Percentiles rank a stretch among this genome's conserved stretches.
These are phyloP conservation scores for Fusarium sp. DNA, from an alignment of 2,329 filamentous ascomycete genomes.

Conservation along the genomic window DNA sequence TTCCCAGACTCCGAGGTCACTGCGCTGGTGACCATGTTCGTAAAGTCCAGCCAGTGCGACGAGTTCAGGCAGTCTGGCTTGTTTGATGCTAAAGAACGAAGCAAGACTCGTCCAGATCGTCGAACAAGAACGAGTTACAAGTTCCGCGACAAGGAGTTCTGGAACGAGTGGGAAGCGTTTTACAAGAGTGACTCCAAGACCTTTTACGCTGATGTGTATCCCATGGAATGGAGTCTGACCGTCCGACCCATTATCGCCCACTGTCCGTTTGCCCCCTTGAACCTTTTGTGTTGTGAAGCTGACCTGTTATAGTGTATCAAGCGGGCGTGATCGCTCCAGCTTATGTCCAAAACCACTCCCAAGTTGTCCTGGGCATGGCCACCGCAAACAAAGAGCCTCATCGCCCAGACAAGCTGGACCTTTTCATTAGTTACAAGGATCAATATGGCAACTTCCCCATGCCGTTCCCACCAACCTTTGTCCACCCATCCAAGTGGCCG, in stretches of 20 bases:
- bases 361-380: conserved; percentile 39
- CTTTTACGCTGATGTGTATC: conserved; percentile 42
- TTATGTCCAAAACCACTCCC: conserved; percentile 34
- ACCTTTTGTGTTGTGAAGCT: background rate
- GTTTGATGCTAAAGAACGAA: conserved; percentile 41
- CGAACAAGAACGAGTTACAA: conserved; percentile 44
- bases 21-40: conserved; percentile 30
- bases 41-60: conserved; percentile 33
- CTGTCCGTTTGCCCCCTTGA: conserved; percentile 10
- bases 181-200: conserved; percentile 1
- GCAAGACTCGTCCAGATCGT: conserved; percentile 40
- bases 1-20: conserved; percentile 36
- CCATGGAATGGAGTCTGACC: conserved; percentile 47
- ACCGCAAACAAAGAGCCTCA: conserved; percentile 45
- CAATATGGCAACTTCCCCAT: conserved; percentile 26
- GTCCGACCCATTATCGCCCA: conserved; percentile 46
- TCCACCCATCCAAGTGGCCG: conserved; percentile 40
- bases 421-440: conserved; percentile 50
- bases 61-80: conserved; percentile 35
- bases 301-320: conserved; percentile 43
- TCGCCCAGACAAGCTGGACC: conserved; percentile 43
- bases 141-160: conserved; percentile 41
- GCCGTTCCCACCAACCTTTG: conserved; percentile 24
- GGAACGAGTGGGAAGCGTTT: conserved; percentile 42
- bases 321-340: conserved; percentile 44